Percentiles rank a stretch among this genome's conserved stretches.
Conservation (phyloP, 176 grass and related monocot genomes). For the Avena atlantica region DNA sequence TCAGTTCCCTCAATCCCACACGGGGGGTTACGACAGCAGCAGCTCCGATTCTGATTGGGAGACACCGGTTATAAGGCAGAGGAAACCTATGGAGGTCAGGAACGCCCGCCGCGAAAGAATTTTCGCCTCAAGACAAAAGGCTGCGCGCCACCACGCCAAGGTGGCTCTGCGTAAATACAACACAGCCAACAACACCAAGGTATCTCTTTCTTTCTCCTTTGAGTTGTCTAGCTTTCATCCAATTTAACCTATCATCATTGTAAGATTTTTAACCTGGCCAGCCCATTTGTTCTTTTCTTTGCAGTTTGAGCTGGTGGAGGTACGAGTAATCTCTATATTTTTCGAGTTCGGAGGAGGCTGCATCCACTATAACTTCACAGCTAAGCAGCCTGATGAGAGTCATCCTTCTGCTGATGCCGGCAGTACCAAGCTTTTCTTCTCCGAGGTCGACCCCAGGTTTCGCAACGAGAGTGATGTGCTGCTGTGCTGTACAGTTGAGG, state of each 20-base stretch:
- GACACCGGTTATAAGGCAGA: neutral
- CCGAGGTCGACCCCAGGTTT: neutral
- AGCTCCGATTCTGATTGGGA: neutral
- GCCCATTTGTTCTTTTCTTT: neutral
- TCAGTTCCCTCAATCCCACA: neutral
- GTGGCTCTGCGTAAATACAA: neutral
- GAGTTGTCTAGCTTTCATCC: neutral
- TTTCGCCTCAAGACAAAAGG: neutral
- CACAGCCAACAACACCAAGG: neutral
- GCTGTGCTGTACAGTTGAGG: neutral
- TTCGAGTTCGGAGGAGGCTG: neutral
- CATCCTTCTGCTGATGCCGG: neutral
- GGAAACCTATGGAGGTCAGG: neutral
- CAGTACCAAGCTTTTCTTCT: neutral
- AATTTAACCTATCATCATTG: neutral
- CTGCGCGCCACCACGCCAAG: neutral
- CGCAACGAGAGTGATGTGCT: neutral
- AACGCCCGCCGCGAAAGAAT: neutral
- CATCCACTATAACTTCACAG: conserved; percentile 6
- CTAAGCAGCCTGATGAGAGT: neutral
- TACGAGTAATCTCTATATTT: neutral
- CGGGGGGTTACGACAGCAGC: neutral
- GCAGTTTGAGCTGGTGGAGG: conserved; percentile 8
- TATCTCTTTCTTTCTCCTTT: neutral
- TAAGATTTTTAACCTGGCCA: neutral